phyloP scores from a whole-genome alignment of 805 yeast genomes.

The Saturnispora silvae region DNA sequence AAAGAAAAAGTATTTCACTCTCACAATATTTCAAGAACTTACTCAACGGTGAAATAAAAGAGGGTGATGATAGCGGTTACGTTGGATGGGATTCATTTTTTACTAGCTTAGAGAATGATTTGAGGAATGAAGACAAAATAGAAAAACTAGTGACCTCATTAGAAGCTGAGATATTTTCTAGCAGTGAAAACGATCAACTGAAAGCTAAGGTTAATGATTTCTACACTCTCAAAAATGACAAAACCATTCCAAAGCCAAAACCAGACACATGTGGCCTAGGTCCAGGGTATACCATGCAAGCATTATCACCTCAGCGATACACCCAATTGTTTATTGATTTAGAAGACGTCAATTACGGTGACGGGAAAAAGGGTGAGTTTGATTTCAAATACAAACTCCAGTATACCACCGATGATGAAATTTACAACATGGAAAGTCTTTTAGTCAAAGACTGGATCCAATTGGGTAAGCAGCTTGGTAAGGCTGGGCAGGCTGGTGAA shows the following conservation, averaged over 20 bases:
- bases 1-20: not conserved
- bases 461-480: slow-evolving; percentile 43
- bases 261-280: slow-evolving; percentile 50
- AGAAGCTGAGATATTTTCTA: slow-evolving; percentile 2
- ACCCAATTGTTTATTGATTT: slow-evolving; percentile 70
- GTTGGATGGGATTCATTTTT: slow-evolving; percentile 11
- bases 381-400: slow-evolving; percentile 53
- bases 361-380: slow-evolving; percentile 29
- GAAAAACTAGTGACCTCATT: slow-evolving; percentile 6
- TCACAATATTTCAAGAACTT: slow-evolving; percentile 1
- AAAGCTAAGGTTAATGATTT: slow-evolving; percentile 8
- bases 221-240: slow-evolving; percentile 31
- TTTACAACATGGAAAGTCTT: slow-evolving; percentile 43
- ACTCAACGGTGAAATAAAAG: slow-evolving; percentile 29
- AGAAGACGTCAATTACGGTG: slow-evolving; percentile 19
- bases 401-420: slow-evolving; percentile 54
- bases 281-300: slow-evolving; percentile 65
- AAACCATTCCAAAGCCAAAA: slow-evolving; percentile 50
- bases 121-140: slow-evolving; percentile 6
- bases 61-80: slow-evolving; percentile 16
- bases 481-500: slow-evolving; percentile 23
- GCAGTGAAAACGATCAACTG: slow-evolving; percentile 13
- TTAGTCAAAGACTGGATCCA: slow-evolving; percentile 55
- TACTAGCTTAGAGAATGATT: slow-evolving; percentile 6
- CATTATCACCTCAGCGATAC: slow-evolving; percentile 62